A percentile compares a stretch with the other conserved stretches of the same genome.
These are phyloP conservation scores for Suillus bovinus DNA, from an alignment of 768 basidiomycete genomes.

Conservation along the genomic window DNA sequence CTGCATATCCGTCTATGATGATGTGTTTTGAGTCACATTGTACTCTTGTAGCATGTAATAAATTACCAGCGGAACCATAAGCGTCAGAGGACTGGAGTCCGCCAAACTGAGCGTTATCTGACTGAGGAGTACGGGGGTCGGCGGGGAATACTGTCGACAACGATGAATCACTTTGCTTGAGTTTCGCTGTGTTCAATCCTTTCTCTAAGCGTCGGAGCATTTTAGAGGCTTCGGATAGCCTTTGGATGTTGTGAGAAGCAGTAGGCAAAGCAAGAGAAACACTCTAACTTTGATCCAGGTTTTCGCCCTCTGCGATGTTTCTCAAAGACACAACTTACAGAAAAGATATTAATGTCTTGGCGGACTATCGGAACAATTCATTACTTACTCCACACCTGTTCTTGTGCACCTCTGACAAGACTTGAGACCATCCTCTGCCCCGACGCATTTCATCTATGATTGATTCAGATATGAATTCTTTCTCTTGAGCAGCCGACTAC, in stretches of 20 bases:
- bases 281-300: slow-evolving; percentile 80
- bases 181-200: slow-evolving; percentile 73
- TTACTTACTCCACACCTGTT: slow-evolving; percentile 68
- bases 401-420: slow-evolving; percentile 85
- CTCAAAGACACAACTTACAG: slow-evolving; percentile 74
- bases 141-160: slow-evolving; percentile 35
- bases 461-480: slow-evolving; percentile 16
- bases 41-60: not conserved
- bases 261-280: slow-evolving; percentile 12
- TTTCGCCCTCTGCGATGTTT: slow-evolving; percentile 88
- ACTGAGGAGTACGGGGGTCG: slow-evolving; percentile 27
- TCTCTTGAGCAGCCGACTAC: slow-evolving; percentile 16
- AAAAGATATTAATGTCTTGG: slow-evolving; percentile 17
- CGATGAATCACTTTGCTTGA: slow-evolving; percentile 53
- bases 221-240: slow-evolving; percentile 86
- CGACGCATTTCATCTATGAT: slow-evolving; percentile 86
- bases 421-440: slow-evolving; percentile 80
- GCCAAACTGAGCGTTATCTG: slow-evolving; percentile 28
- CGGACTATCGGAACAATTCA: slow-evolving; percentile 15
- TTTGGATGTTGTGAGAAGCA: slow-evolving; percentile 28
- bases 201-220: slow-evolving; percentile 88
- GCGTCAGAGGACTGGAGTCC: slow-evolving; percentile 31
- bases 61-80: slow-evolving; percentile 29
- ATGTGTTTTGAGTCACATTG: slow-evolving; percentile 3
- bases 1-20: slow-evolving; percentile 16